Percentiles rank a stretch among this genome's conserved stretches.
Evolutionary conservation across 1,284 basidiomycete genomes (phyloP).

Genomic region (Trametes hirsuta): DNA sequence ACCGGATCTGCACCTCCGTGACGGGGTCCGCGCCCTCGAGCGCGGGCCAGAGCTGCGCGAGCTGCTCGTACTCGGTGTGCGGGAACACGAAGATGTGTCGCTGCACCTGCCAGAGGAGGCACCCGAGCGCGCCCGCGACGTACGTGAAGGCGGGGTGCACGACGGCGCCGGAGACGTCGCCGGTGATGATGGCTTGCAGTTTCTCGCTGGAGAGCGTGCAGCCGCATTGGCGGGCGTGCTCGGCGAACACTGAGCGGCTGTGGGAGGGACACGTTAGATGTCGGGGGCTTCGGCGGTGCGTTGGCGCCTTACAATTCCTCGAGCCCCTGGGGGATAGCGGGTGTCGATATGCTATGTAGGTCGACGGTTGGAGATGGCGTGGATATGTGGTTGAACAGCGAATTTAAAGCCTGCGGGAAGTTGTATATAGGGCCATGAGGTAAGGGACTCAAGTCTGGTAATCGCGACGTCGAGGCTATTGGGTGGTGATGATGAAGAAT

Average conservation of each 20-base stretch:
- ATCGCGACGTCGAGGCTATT: slow-evolving; percentile 4
- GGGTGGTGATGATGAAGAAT: background rate
- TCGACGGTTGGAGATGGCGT: slow-evolving; percentile 16
- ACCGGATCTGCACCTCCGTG: slow-evolving; percentile 28
- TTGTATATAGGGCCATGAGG: slow-evolving; percentile 10
- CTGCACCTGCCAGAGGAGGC: slow-evolving; percentile 29
- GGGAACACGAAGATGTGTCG: slow-evolving; percentile 19
- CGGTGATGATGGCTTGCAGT: slow-evolving; percentile 30
- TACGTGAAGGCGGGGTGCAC: slow-evolving; percentile 32
- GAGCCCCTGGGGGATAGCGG: slow-evolving; percentile 9
- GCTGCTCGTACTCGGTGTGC: slow-evolving; percentile 22
- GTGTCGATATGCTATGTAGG: slow-evolving; percentile 9
- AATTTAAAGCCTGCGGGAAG: slow-evolving; percentile 13
- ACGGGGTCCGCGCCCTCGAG: slow-evolving; percentile 26
- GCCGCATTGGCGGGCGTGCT: slow-evolving; percentile 28
- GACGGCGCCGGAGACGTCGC: slow-evolving; percentile 27
- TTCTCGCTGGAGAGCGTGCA: slow-evolving; percentile 26
- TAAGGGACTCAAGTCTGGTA: background rate
- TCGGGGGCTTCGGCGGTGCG: too few species aligned
- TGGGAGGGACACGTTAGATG: background rate
- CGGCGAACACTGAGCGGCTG: slow-evolving; percentile 30
- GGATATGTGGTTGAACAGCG: slow-evolving; percentile 11
- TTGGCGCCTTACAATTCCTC: slow-evolving; percentile 21
- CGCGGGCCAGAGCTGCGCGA: slow-evolving; percentile 20
- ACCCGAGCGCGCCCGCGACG: slow-evolving; percentile 32